These are phyloP conservation scores for Arthroderma uncinatum DNA, from an alignment of 2,329 filamentous ascomycete species.

Conservation along the genomic window DNA sequence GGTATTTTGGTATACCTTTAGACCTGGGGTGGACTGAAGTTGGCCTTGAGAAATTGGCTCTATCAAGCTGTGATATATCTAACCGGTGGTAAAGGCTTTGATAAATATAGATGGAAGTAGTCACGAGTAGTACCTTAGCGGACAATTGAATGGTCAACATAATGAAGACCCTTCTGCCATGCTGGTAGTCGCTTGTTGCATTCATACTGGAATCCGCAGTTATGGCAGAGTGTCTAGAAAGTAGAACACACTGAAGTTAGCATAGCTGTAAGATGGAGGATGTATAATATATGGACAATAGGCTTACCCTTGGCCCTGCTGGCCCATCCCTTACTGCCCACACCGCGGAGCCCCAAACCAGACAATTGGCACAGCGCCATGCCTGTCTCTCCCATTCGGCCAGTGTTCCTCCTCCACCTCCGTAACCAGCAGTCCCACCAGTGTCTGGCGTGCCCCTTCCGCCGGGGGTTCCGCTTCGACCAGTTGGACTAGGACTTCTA, in stretches of 20 bases:
- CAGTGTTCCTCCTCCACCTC: slow-evolving; percentile 52
- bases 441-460: slow-evolving; percentile 69
- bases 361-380: slow-evolving; percentile 84
- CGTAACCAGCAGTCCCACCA: slow-evolving; percentile 54
- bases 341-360: slow-evolving; percentile 75
- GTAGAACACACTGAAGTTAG: too few species aligned
- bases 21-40: too few species aligned
- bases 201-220: slow-evolving; percentile 83
- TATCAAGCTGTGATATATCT: background rate
- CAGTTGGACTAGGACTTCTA: slow-evolving; percentile 74
- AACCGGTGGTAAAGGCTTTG: background rate
- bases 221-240: slow-evolving; percentile 77
- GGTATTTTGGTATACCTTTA: background rate
- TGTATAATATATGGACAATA: background rate
- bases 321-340: slow-evolving; percentile 95
- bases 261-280: slow-evolving; percentile 8
- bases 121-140: background rate
- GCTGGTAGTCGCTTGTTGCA: slow-evolving; percentile 72
- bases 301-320: slow-evolving; percentile 58
- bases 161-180: slow-evolving; percentile 62
- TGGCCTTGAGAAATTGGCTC: too few species aligned
- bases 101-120: background rate
- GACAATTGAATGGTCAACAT: slow-evolving; percentile 30
- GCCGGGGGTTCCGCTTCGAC: slow-evolving; percentile 55
- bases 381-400: slow-evolving; percentile 65